These are phyloP conservation scores for Cercospora sp. DNA, from an alignment of 2,329 filamentous ascomycete species.

Conservation along the genomic window DNA sequence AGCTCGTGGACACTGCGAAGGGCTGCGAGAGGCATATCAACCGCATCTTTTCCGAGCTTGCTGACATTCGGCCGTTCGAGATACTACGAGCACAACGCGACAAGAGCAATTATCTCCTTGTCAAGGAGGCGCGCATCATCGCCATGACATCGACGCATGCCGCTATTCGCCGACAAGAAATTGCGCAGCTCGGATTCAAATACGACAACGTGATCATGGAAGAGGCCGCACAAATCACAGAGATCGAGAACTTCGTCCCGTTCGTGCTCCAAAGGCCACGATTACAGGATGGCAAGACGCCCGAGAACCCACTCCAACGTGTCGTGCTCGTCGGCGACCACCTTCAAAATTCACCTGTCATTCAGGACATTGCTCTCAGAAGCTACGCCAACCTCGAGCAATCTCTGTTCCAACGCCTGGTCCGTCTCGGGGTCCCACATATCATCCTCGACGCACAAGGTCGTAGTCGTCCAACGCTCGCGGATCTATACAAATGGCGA, in stretches of 20 bases:
- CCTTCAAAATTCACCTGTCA: conserved; percentile 91
- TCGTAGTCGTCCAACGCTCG: conserved; percentile 81
- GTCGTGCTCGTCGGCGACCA: conserved; percentile 94
- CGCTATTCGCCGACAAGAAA: conserved; percentile 88
- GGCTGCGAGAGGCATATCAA: conserved; percentile 88
- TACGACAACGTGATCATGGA: conserved; percentile 99
- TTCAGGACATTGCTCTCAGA: conserved; percentile 90
- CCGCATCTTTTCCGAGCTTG: conserved; percentile 87
- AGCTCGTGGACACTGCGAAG: conserved; percentile 71
- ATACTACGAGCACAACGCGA: conserved; percentile 85
- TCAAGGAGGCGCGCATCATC: conserved; percentile 94
- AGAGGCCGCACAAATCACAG: conserved; percentile 96
- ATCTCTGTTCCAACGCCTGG: conserved; percentile 86
- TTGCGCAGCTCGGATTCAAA: conserved; percentile 86
- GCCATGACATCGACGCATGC: conserved; percentile 99
- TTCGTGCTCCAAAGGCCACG: conserved; percentile 76
- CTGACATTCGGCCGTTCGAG: conserved; percentile 93
- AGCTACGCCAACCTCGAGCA: conserved; percentile 96
- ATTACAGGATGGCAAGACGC: conserved; percentile 36
- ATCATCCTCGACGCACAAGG: conserved; percentile 92
- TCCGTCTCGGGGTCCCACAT: conserved; percentile 87
- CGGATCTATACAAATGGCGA: conserved; percentile 89
- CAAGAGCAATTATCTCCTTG: conserved; percentile 92
- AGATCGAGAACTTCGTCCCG: conserved; percentile 95
- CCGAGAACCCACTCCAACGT: conserved; percentile 75